Conservation (phyloP, 2,329 filamentous ascomycete species). For the Xylariaceae sp. region DNA sequence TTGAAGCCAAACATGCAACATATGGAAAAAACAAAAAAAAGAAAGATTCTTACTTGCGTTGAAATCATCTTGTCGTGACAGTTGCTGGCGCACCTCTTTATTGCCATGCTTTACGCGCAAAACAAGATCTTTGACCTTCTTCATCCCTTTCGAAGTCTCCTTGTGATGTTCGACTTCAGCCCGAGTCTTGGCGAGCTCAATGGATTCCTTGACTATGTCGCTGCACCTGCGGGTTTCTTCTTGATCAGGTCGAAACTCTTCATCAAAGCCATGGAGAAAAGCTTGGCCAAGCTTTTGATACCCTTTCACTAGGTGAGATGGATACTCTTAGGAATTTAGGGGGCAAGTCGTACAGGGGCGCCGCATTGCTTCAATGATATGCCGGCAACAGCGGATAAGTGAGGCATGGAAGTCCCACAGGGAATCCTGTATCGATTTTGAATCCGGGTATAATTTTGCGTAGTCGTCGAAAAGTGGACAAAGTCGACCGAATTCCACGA, state of each 20-base stretch:
- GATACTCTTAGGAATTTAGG: not conserved
- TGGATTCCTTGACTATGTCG: conserved; percentile 25
- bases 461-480: conserved; percentile 37
- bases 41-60: not conserved
- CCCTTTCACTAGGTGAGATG: too few relatives aligned
- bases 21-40: not conserved
- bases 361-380: conserved; percentile 27
- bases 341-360: conserved; percentile 1
- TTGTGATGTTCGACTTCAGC: conserved; percentile 11
- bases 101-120: not conserved
- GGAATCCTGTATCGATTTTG: conserved; percentile 31
- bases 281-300: conserved; percentile 20
- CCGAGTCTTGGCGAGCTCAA: conserved; percentile 26
- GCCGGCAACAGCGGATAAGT: conserved; percentile 34
- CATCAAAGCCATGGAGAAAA: conserved; percentile 20
- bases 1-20: not conserved
- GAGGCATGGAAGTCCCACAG: conserved; percentile 34
- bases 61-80: not conserved
- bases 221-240: conserved; percentile 20
- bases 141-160: not conserved
- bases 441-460: conserved; percentile 33
- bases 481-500: conserved; percentile 32
- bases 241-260: conserved; percentile 27
- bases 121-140: not conserved
- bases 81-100: not conserved